Evolutionary conservation across 2,329 filamentous ascomycete genomes (phyloP).

Genomic region (Diaporthe nobilis): DNA sequence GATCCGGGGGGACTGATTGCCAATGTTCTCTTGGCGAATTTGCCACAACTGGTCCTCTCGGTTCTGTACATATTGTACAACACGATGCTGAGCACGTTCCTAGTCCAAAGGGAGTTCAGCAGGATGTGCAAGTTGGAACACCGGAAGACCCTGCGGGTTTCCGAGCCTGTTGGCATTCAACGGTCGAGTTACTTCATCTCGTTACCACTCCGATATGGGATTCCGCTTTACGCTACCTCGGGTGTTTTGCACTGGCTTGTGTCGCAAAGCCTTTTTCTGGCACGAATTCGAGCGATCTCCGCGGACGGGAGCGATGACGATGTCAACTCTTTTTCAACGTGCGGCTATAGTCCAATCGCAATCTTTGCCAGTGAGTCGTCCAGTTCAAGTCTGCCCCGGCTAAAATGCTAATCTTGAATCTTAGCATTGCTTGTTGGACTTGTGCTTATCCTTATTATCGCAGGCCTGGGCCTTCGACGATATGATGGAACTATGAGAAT

Average conservation of each 20-base stretch:
- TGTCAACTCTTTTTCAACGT: constrained; percentile 49
- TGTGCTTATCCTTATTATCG: too few species aligned
- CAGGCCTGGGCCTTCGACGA: too few species aligned
- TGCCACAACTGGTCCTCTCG: constrained; percentile 62
- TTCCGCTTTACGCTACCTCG: constrained; percentile 55
- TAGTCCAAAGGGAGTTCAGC: constrained; percentile 62
- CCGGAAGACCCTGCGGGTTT: constrained; percentile 59
- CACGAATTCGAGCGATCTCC: constrained; percentile 51
- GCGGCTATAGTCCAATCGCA: constrained; percentile 50
- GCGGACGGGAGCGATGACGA: constrained; percentile 45
- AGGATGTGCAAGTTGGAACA: constrained; percentile 48
- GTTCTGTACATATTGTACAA: constrained; percentile 62
- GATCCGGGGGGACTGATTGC: background rate
- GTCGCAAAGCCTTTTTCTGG: constrained; percentile 62
- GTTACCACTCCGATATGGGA: constrained; percentile 59
- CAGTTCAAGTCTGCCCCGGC: background rate
- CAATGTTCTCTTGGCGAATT: constrained; percentile 49
- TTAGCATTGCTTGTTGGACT: too few species aligned
- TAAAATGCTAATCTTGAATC: background rate
- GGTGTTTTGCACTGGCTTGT: constrained; percentile 63
- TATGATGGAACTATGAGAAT: too few species aligned
- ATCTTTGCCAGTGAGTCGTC: constrained; percentile 41
- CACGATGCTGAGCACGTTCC: constrained; percentile 60
- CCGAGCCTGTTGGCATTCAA: constrained; percentile 56
- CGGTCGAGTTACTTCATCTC: constrained; percentile 60